Conservation (phyloP, 768 basidiomycete genomes). For the Artomyces pyxidatus region DNA sequence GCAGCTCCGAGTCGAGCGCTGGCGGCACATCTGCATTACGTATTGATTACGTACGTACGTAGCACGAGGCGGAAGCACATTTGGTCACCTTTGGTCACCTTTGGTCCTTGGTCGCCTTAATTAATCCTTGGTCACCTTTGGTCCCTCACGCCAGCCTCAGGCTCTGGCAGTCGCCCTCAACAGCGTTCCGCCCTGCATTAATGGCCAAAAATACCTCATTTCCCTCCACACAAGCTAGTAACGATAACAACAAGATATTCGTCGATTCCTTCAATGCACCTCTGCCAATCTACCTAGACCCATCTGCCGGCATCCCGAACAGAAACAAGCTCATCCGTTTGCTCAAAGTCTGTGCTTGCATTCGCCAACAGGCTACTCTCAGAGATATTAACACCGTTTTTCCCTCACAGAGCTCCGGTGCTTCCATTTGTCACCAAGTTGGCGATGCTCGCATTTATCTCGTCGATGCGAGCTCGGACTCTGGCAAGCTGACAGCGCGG, state of each 20-base stretch:
- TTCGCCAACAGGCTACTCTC: background rate
- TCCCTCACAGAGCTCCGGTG: background rate
- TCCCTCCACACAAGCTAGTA: no score
- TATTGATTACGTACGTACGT: background rate
- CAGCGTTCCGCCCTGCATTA: no score
- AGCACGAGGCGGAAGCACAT: background rate
- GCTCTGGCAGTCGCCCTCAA: no score
- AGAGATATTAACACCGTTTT: background rate
- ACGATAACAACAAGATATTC: no score
- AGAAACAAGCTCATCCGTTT: background rate
- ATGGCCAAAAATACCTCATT: no score
- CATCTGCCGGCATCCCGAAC: background rate
- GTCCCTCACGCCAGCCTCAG: background rate
- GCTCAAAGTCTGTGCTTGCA: background rate
- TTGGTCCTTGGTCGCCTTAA: background rate
- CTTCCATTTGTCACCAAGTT: background rate
- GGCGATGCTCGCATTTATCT: background rate
- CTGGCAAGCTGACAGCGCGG: background rate
- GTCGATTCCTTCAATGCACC: no score
- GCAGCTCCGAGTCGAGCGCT: background rate
- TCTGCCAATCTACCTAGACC: background rate
- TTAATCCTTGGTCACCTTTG: background rate
- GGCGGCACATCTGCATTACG: background rate
- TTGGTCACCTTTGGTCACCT: background rate
- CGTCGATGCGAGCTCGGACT: background rate